A percentile compares a stretch with the other conserved stretches of the same genome.
Evolutionary conservation across 208 protist species (phyloP).

Genomic region (Trypanosoma lewisi): DNA sequence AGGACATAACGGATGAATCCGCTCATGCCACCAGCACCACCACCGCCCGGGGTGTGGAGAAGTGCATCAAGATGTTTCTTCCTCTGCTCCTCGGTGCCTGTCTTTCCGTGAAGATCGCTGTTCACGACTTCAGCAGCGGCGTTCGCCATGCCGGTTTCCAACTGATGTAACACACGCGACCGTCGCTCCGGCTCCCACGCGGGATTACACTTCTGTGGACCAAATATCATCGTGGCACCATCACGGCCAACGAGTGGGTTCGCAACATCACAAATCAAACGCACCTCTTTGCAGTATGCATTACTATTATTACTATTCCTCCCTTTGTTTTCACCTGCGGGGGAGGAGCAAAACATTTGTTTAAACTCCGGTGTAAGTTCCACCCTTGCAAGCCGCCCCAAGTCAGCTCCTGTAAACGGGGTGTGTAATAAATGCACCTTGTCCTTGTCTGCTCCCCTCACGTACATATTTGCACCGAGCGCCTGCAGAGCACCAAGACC

Average conservation of each 20-base stretch:
- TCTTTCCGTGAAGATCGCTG: slow-evolving; percentile 12
- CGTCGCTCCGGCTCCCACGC: slow-evolving; percentile 20
- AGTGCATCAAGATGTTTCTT: slow-evolving; percentile 19
- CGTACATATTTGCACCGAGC: slow-evolving; percentile 59
- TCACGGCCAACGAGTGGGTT: slow-evolving; percentile 61
- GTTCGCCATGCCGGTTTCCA: slow-evolving; percentile 61
- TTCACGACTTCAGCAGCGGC: slow-evolving; percentile 39
- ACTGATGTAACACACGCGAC: slow-evolving; percentile 28
- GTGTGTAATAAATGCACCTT: slow-evolving; percentile 25
- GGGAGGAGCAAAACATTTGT: slow-evolving; percentile 2
- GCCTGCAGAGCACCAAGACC: slow-evolving; percentile 76
- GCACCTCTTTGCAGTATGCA: slow-evolving; percentile 32
- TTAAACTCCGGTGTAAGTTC: slow-evolving; percentile 12
- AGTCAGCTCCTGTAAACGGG: slow-evolving; percentile 57
- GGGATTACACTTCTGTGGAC: slow-evolving; percentile 76
- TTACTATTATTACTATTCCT: too few species aligned
- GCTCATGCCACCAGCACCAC: slow-evolving; percentile 79
- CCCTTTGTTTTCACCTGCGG: background rate
- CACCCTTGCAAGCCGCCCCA: slow-evolving; percentile 40
- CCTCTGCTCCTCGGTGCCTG: background rate
- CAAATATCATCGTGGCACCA: slow-evolving; percentile 70
- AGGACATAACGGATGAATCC: slow-evolving; percentile 69
- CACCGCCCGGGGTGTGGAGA: slow-evolving; percentile 43
- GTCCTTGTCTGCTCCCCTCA: slow-evolving; percentile 14
- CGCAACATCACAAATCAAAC: slow-evolving; percentile 76